A percentile compares a stretch with the other conserved stretches of the same genome.
Evolutionary conservation across 192 early-diverging fungal species (phyloP).

Genomic region (Lunasporangiospora selenospora): DNA sequence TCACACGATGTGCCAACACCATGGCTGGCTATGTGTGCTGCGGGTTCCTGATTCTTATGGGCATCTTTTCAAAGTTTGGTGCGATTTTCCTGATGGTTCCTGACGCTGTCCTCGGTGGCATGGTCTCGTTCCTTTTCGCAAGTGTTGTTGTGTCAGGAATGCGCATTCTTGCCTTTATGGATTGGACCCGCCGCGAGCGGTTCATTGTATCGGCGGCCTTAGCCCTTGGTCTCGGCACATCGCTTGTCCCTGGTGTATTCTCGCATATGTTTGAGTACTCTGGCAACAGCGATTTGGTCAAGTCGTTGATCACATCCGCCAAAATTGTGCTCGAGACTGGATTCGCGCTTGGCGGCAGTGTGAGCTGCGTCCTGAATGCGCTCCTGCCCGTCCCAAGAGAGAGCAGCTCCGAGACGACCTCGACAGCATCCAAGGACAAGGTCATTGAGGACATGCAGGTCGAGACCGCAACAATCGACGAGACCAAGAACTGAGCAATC

Average conservation of each 20-base stretch:
- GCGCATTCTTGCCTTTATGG: conserved; percentile 56
- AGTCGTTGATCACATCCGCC: conserved; percentile 52
- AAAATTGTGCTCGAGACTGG: conserved; percentile 56
- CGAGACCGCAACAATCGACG: conserved; percentile 36
- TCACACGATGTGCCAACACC: conserved; percentile 62
- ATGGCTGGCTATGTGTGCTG: conserved; percentile 62
- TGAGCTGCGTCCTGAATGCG: conserved; percentile 49
- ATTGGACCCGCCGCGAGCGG: conserved; percentile 62
- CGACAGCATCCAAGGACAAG: conserved; percentile 14
- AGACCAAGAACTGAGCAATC: too few relatives aligned
- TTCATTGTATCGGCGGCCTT: conserved; percentile 58
- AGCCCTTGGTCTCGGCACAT: conserved; percentile 55
- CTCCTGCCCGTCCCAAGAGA: conserved; percentile 42
- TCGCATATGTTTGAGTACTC: conserved; percentile 55
- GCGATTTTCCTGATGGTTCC: conserved; percentile 55
- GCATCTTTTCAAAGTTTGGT: conserved; percentile 60
- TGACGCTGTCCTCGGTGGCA: conserved; percentile 56
- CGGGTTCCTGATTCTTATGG: conserved; percentile 56
- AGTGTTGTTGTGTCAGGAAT: conserved; percentile 64
- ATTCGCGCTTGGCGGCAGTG: conserved; percentile 51
- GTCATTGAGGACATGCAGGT: conserved; percentile 43
- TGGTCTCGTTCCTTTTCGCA: conserved; percentile 60
- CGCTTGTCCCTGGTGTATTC: conserved; percentile 58
- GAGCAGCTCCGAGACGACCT: conserved; percentile 28
- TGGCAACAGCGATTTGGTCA: conserved; percentile 44